Evolutionary conservation across 129 eudicot genomes (phyloP).

Genomic region (Flaveria ramosissima): DNA sequence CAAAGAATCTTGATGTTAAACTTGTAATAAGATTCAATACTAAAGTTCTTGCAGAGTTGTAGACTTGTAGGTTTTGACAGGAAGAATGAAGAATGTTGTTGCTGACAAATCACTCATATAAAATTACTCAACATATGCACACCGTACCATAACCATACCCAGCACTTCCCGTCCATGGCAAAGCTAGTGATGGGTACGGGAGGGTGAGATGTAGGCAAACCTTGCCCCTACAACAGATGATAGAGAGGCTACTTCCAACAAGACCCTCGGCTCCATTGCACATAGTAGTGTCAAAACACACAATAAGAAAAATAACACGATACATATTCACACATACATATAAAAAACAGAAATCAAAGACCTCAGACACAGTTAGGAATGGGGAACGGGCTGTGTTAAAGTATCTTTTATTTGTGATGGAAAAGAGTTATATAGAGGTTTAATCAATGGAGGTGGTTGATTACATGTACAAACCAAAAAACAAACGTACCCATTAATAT

Average conservation of each 20-base stretch:
- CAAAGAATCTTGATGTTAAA: no score
- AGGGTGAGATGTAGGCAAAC: no score
- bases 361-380: neutral
- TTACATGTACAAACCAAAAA: no score
- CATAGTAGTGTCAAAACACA: no score
- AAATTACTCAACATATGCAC: neutral
- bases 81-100: neutral
- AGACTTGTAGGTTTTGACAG: neutral
- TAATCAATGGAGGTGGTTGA: neutral
- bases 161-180: no score
- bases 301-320: no score
- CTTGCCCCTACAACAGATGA: no score
- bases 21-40: no score
- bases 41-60: neutral
- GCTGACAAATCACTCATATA: neutral
- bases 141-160: neutral
- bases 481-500: no score
- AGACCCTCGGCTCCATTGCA: no score
- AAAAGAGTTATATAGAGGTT: slow-evolving; percentile 1
- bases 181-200: no score
- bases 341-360: neutral
- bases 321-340: neutral
- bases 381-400: neutral
- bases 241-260: no score
- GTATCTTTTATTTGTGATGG: neutral